phyloP scores from a whole-genome alignment of 2,329 filamentous ascomycete species.

The Westerdykella sp. region DNA sequence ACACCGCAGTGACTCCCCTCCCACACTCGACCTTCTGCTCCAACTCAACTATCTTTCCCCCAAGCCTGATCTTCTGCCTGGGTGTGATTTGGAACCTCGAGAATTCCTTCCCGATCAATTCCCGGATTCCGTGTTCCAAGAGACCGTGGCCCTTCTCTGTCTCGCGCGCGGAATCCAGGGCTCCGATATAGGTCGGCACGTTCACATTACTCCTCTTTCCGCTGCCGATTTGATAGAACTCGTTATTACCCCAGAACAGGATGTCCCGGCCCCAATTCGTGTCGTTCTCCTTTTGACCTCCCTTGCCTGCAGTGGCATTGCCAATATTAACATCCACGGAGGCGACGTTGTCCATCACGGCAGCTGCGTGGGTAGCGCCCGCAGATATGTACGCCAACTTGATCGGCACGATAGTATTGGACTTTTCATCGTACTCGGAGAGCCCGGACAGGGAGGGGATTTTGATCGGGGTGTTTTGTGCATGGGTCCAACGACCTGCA shows the following conservation, averaged over 20 bases:
- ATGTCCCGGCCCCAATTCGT: slow-evolving; percentile 86
- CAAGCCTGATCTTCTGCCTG: slow-evolving; percentile 60
- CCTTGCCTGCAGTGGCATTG: slow-evolving; percentile 34
- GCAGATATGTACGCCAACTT: slow-evolving; percentile 66
- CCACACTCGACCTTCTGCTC: slow-evolving; percentile 90
- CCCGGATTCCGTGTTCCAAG: slow-evolving; percentile 15
- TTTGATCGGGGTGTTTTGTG: slow-evolving; percentile 70
- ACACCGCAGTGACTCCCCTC: slow-evolving; percentile 73
- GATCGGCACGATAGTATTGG: slow-evolving; percentile 66
- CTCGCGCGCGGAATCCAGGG: slow-evolving; percentile 62
- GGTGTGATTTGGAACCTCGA: slow-evolving; percentile 80
- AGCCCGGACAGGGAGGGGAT: slow-evolving; percentile 77
- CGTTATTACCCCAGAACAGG: slow-evolving; percentile 91
- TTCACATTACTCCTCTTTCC: slow-evolving; percentile 78
- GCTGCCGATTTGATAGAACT: slow-evolving; percentile 86
- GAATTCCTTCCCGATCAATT: slow-evolving; percentile 57
- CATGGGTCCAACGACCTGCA: slow-evolving; percentile 82
- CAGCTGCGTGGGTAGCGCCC: slow-evolving; percentile 74
- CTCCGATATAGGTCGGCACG: slow-evolving; percentile 70
- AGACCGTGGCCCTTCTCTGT: slow-evolving; percentile 18
- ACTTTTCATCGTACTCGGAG: slow-evolving; percentile 77
- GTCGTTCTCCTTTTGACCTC: slow-evolving; percentile 51
- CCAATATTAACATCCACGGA: slow-evolving; percentile 50
- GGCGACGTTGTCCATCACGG: slow-evolving; percentile 76
- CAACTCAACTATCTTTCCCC: slow-evolving; percentile 64